Evolutionary conservation across 139 green algal genomes (phyloP).

Genomic region (Edaphochlamys debaryana): DNA sequence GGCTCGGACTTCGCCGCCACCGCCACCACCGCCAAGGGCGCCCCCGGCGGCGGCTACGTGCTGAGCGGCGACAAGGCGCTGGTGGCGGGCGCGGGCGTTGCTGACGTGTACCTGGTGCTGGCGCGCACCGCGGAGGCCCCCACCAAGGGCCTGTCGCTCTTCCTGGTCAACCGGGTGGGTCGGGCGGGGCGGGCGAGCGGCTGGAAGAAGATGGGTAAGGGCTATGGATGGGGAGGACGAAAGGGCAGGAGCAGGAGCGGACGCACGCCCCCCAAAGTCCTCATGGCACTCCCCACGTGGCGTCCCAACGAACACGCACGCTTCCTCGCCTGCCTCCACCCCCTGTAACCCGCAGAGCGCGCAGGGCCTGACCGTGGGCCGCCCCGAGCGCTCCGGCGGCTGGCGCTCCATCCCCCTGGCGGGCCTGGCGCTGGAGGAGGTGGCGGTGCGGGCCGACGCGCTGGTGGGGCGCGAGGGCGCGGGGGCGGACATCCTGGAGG

Average conservation of each 20-base stretch:
- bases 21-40: background rate
- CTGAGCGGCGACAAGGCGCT: background rate
- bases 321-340: too few relatives aligned
- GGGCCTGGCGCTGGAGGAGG: background rate
- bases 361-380: background rate
- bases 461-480: conserved; percentile 10
- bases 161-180: conserved; percentile 2
- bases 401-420: background rate
- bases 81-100: background rate
- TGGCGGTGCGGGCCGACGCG: background rate
- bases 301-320: too few relatives aligned
- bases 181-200: too few relatives aligned
- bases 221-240: too few relatives aligned
- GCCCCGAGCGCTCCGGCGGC: background rate
- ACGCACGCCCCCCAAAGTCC: too few relatives aligned
- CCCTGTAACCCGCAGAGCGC: background rate
- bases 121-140: background rate
- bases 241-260: too few relatives aligned
- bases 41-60: background rate
- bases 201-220: background rate
- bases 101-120: conserved; percentile 6
- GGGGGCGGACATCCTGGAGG: background rate
- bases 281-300: too few relatives aligned
- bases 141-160: conserved; percentile 11
- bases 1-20: background rate